Conservation (phyloP, 257 asterid genomes). For the Penstemon eatonii region DNA sequence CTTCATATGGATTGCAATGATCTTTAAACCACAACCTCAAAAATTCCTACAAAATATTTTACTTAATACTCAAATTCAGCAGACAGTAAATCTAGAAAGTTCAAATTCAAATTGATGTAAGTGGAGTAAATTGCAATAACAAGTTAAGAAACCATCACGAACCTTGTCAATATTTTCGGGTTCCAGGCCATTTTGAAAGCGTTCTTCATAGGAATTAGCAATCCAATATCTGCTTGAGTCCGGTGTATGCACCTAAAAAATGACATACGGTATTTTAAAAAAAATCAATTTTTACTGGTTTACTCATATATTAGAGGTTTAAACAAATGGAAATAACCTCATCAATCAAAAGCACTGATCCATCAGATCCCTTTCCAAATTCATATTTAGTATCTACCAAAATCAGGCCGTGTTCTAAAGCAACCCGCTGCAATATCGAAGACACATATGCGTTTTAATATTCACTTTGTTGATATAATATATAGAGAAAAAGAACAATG, state of each 20-base stretch:
- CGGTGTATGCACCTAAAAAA: conserved; percentile 82
- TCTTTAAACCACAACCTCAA: conserved; percentile 94
- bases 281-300: neutral
- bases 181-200: conserved; percentile 71
- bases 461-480: conserved; percentile 2
- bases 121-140: neutral
- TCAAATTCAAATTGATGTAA: neutral
- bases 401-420: conserved; percentile 77
- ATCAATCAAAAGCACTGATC: conserved; percentile 70
- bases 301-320: conserved; percentile 10
- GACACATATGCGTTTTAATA: neutral
- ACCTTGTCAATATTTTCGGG: conserved; percentile 99
- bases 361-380: conserved; percentile 92
- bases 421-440: conserved; percentile 51
- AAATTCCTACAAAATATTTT: conserved; percentile 64
- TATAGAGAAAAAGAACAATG: conserved; percentile 6
- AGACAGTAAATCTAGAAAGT: conserved; percentile 6
- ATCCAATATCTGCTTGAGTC: conserved; percentile 99
- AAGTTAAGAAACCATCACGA: conserved; percentile 12
- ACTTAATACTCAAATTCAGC: conserved; percentile 25
- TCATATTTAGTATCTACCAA: conserved; percentile 96
- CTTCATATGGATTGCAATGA: conserved; percentile 88
- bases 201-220: conserved; percentile 64
- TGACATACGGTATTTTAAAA: neutral
- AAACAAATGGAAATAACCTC: conserved; percentile 55